Base-by-base conservation (phyloP, 2,329 filamentous ascomycete species). In the Venturia carpophila region DNA sequence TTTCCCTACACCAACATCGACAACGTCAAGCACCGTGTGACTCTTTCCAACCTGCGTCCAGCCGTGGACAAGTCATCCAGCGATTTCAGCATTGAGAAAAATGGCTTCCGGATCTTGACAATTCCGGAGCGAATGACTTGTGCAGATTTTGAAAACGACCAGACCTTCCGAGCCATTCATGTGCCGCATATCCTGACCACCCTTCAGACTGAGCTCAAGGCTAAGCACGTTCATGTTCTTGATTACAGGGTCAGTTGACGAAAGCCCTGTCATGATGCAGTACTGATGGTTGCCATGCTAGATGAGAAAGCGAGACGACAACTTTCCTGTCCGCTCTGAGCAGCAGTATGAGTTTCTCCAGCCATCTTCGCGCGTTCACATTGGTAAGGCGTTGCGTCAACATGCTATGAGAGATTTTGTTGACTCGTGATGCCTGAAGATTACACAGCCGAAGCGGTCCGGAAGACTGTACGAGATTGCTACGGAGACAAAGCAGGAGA, bases 281-380 rank as follows among this genome's bases (percentile, higher is more conserved):
- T 34, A 56, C 56, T 61, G 63, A 61, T 34, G 13, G 64, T 34
- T 37, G 10, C 1, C n/a, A 34, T 7, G 21, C 19, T 7, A 41
- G 37, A 24, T 60, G 15, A 41, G 55, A 19, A 37, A 60, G 37
- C 55, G 37, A 37, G 55, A 60, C 21, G 55, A 60, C 24, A 60
- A 37, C 37, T 60, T 41, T 9, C 27, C 55, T 15, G 47, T 49
- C 21, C 47, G 47, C 47, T 49, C 47, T 21, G 56, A 42, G 37
- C 34, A 60, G 34, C 19, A 60, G 15, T 62, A 62, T 24, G 60
- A 65, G 21, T 63, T 56, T 65, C 55, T 65, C 21, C 63, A 65
- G 41, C 63, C 63, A 43, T 65, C 63, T 19, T 65, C 63, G 13
- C 21, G 64, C 7, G 56, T 65, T 7, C 63, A 65, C 34, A 62